A percentile compares a stretch with the other conserved stretches of the same genome.
Conservation (phyloP, 768 basidiomycete species). For the Amanita pseudoporphyria region DNA sequence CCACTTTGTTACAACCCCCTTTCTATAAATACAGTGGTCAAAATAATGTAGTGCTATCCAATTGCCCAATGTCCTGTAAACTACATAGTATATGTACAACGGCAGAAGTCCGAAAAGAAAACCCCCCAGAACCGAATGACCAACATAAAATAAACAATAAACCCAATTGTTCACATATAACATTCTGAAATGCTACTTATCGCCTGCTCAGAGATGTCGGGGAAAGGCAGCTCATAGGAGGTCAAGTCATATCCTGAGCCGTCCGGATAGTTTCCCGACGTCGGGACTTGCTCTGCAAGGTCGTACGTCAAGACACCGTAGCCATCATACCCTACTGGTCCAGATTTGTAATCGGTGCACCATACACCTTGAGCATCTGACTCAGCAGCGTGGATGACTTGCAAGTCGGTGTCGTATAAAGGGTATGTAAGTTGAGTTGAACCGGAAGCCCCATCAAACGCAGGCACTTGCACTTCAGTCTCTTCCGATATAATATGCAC, state of each 20-base stretch:
- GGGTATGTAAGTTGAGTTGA: constrained; percentile 5
- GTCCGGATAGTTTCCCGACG: constrained; percentile 1
- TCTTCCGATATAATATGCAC: neutral
- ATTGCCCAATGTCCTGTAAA: neutral
- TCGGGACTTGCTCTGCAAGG: neutral
- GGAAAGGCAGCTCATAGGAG: constrained; percentile 4
- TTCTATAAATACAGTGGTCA: neutral
- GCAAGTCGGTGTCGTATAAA: neutral
- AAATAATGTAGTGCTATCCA: neutral
- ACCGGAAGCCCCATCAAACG: neutral
- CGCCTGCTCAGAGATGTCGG: constrained; percentile 4
- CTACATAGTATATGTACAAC: neutral
- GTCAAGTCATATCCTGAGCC: neutral
- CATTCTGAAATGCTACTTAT: constrained; percentile 1
- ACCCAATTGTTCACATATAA: constrained; percentile 1
- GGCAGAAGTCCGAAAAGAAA: constrained; percentile 4
- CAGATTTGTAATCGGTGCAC: constrained; percentile 5
- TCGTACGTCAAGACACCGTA: constrained; percentile 1
- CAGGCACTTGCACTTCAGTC: neutral
- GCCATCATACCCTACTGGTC: neutral
- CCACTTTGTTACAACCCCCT: no score
- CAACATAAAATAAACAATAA: neutral
- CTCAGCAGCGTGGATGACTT: neutral
- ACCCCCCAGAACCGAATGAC: neutral
- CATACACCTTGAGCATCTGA: neutral